A percentile compares a stretch with the other conserved stretches of the same genome.
These are phyloP conservation scores for Curvularia verruculosa DNA, from an alignment of 2,329 filamentous ascomycete genomes.

Conservation along the genomic window DNA sequence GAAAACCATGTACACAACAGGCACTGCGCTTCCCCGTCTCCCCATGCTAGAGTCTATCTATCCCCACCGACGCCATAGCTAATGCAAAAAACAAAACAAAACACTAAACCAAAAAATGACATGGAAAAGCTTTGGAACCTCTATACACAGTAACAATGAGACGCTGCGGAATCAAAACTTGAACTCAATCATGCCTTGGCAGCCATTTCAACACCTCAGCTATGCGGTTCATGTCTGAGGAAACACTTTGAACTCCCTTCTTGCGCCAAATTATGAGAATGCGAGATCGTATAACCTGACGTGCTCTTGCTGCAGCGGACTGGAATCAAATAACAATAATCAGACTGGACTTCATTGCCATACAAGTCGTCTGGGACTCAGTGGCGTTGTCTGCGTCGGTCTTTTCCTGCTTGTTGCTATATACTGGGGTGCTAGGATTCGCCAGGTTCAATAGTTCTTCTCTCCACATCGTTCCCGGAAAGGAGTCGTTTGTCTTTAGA, in stretches of 20 bases:
- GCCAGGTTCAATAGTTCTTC: background rate
- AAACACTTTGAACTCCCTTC: background rate
- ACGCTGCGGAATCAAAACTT: background rate
- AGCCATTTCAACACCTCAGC: conserved; percentile 21
- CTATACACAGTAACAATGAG: background rate
- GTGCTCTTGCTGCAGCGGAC: background rate
- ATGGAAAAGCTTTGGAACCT: background rate
- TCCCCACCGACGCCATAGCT: background rate
- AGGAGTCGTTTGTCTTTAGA: background rate
- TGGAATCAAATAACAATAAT: background rate
- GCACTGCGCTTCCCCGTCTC: background rate
- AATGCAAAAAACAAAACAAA: background rate
- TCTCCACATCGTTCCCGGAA: background rate
- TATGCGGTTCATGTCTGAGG: conserved; percentile 11
- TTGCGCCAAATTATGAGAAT: conserved; percentile 3
- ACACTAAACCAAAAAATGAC: background rate
- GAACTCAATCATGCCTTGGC: background rate
- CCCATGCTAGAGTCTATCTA: background rate
- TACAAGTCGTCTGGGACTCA: background rate
- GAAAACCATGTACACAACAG: background rate
- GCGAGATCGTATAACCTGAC: background rate
- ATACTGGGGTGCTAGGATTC: too few species aligned
- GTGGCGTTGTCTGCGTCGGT: background rate
- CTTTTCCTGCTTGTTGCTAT: background rate
- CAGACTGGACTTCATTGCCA: background rate